Evolutionary conservation across 1,284 basidiomycete species (phyloP).

Genomic region (Boletellus dicymbophilus): DNA sequence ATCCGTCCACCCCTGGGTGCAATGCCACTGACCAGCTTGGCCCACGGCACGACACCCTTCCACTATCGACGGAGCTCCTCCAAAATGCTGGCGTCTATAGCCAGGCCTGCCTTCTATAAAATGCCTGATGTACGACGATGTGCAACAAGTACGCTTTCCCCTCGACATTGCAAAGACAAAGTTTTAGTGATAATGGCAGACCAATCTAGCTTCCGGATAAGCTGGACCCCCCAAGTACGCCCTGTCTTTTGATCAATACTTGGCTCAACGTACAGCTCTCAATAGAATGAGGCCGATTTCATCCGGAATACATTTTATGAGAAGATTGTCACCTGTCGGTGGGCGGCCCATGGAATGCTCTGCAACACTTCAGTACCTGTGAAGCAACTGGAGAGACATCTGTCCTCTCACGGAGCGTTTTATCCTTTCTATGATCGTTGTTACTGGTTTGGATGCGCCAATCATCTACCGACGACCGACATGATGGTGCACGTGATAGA

Average conservation of each 20-base stretch:
- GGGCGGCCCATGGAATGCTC: neutral
- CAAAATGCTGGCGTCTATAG: constrained; percentile 3
- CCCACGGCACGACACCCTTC: neutral
- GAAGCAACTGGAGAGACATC: constrained; percentile 7
- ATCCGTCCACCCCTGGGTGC: neutral
- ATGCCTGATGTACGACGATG: neutral
- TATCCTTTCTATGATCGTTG: constrained; percentile 9
- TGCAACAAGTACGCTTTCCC: neutral
- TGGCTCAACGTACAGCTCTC: neutral
- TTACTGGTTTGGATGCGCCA: constrained; percentile 8
- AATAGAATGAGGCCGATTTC: constrained; percentile 9
- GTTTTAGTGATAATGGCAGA: neutral
- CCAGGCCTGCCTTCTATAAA: constrained; percentile 12
- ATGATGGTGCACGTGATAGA: constrained; percentile 16
- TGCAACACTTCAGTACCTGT: neutral
- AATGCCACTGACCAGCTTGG: constrained; percentile 7
- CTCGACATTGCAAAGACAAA: neutral
- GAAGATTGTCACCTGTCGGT: constrained; percentile 4
- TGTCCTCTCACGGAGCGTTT: constrained; percentile 5
- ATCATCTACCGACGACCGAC: neutral
- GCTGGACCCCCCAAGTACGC: constrained; percentile 5
- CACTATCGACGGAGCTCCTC: neutral
- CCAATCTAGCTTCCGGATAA: too few relatives aligned
- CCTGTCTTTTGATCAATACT: neutral
- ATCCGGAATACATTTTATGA: constrained; percentile 3